Evolutionary conservation across 371 early-diverging fungal species (phyloP), one percentile per base, ranked within the genome.

Genomic region (Zancudomyces culisetae): DNA sequence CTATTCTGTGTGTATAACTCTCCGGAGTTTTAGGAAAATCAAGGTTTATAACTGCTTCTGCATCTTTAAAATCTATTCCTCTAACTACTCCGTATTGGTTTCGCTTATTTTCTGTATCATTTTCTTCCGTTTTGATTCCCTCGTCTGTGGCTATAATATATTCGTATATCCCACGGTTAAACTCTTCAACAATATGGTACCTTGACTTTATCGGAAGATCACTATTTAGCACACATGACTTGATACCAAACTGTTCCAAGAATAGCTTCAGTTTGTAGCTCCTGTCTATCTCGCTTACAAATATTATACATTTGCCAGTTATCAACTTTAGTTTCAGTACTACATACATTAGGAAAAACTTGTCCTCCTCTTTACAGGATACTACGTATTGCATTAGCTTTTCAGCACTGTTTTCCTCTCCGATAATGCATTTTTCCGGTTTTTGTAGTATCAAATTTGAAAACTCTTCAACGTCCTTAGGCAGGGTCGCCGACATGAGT

Each of bases 121-220:
- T 41, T 22, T 60, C 48, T 13, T 79, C 82, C 55, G 74, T 77
- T 28, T 74, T 66, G 40, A 77, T 77, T 3, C 77, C 73, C 59
- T 90, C 91, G 56, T 97, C 98, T 0, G 93, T 90, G 4, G 98
- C 95, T 68, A 97, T 87, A 54, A 95, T 76, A 60, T 85, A 86
- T 55, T 91, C 89, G 64, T 92, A 97, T 1, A 89, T 76, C n/a
- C 98, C 98, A 40, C 85, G 77, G 68, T 95, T 95, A 66, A 94
- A 93, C 62, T 95, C 94, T 55, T 94, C 83, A 15, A 97, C 89
- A 56, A 93, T 89, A 60, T 95, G 92, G 59, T 80, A 81, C 60
- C 89, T 69, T 52, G 89, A 87, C 54, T 89, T 90, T 57, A 90
- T 60, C 1, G 98, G 98, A 54, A 97, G 60, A 69, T 90, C 94